Base-by-base conservation (phyloP, 306 rosid genomes). In the Fragaria nilgerrensis region DNA sequence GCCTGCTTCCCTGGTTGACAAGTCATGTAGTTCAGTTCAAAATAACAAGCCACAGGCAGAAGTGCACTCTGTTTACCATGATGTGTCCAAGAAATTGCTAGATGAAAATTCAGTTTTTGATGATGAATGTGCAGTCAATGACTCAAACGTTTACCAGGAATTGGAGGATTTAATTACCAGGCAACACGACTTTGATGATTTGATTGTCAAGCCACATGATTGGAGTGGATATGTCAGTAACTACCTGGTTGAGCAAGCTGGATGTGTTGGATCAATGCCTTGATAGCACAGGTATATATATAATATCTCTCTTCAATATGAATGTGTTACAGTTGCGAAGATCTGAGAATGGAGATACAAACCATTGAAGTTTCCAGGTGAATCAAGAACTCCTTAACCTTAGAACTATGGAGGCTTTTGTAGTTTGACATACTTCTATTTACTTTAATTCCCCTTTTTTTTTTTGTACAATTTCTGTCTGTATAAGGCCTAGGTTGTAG, bases 101-200 rank as follows among this genome's bases (percentile, higher is more conserved):
- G 68, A 74, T 27, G 92, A 88, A 22, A 84, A 58, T 61, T 55
- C 79, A 64, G 32, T 69, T 43, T 78, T 82, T 49, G 92, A 86
- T 53, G 96, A 90, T 76, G 89, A 77, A 45, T 69, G 83, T 29
- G 86, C 78, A 63, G 82, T 83, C 56, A 89, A 88, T 80, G 96
- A 88, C 84, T 83, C 92, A 0, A 86, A 84, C 39, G 82, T 95
- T 59, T 92, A 88, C 74, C 88, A 86, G 68, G 96, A 95, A 63
- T 75, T 90, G 77, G 97, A 90, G 88, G 94, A 92, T 86, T 81
- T 95, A 89, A 86, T 94, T 52, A 84, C 70, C 34, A 88, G 90
- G 75, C 91, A 90, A 32, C 68, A 16, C 12, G 12, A 63, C 12
- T 32, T 63, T 6, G 13, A 32, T 34, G 94, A 92, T 85, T 82